Percentiles rank a stretch among this genome's conserved stretches.
Conservation (phyloP, 768 basidiomycete genomes). For the Mycena vitilis region DNA sequence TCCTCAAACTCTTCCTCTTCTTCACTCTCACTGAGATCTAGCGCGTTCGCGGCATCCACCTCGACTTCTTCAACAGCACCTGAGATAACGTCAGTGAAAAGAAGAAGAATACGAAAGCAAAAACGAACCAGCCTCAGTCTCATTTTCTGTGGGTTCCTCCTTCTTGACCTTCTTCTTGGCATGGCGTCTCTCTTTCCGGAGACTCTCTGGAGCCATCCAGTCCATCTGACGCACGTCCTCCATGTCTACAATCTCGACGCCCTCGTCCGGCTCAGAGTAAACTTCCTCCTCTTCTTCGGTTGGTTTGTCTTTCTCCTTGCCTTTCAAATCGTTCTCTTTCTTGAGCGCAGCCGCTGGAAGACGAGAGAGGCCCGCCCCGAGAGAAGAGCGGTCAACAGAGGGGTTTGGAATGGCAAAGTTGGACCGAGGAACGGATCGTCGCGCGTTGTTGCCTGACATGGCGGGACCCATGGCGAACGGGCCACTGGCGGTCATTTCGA, state of each 20-base stretch:
- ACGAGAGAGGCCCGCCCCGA: slow-evolving; percentile 63
- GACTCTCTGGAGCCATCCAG: slow-evolving; percentile 88
- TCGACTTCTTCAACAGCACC: slow-evolving; percentile 41
- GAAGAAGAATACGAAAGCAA: neutral
- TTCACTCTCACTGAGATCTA: slow-evolving; percentile 80
- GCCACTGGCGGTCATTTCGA: slow-evolving; percentile 87
- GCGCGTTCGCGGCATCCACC: slow-evolving; percentile 66
- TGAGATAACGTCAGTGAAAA: slow-evolving; percentile 4
- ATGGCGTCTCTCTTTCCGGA: slow-evolving; percentile 60
- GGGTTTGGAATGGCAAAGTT: slow-evolving; percentile 66
- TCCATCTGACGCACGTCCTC: slow-evolving; percentile 82
- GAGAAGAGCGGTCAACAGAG: slow-evolving; percentile 49
- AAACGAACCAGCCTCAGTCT: slow-evolving; percentile 40
- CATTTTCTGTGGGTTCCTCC: slow-evolving; percentile 44
- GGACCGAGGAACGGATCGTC: slow-evolving; percentile 64
- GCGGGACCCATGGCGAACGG: slow-evolving; percentile 91
- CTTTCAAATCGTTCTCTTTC: slow-evolving; percentile 49
- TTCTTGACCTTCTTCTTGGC: slow-evolving; percentile 56
- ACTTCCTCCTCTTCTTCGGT: slow-evolving; percentile 68
- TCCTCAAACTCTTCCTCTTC: slow-evolving; percentile 85
- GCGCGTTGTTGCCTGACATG: slow-evolving; percentile 67
- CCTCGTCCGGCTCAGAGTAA: slow-evolving; percentile 90
- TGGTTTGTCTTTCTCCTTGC: slow-evolving; percentile 42
- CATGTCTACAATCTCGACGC: slow-evolving; percentile 89
- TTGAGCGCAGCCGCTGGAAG: slow-evolving; percentile 63